Conservation (phyloP, 2,329 filamentous ascomycete genomes). For the Mycosphaerella arachidis region DNA sequence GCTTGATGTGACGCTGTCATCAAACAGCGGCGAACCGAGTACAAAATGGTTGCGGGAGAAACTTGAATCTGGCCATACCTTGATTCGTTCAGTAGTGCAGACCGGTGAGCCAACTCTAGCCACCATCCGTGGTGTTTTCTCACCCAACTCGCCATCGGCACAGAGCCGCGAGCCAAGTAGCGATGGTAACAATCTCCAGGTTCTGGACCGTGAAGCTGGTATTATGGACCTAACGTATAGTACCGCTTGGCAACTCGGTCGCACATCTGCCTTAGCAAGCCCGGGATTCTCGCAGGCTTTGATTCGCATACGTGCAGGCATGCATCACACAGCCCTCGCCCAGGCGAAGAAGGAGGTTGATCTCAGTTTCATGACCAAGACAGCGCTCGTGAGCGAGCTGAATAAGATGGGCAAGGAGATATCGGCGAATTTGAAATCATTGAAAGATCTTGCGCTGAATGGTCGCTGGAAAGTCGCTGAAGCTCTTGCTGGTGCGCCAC, state of each 20-base stretch:
- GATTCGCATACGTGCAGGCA: background rate
- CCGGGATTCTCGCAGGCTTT: background rate
- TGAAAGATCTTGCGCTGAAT: background rate
- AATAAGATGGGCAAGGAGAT: background rate
- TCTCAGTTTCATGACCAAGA: background rate
- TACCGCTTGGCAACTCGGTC: slow-evolving; percentile 4
- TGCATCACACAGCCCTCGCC: background rate
- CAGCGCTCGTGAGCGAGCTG: background rate
- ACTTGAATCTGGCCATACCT: background rate
- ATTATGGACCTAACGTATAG: slow-evolving; percentile 7
- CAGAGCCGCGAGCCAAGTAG: background rate
- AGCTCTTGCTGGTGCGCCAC: background rate
- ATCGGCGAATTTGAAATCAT: background rate
- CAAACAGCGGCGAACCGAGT: too few relatives aligned
- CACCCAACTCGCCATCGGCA: background rate
- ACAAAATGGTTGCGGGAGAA: background rate
- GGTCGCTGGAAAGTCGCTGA: background rate
- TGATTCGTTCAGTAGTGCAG: slow-evolving; percentile 2
- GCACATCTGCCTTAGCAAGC: slow-evolving; percentile 2
- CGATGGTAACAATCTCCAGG: background rate
- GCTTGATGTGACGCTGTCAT: background rate
- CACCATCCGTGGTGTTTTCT: background rate
- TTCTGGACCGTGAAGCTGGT: background rate
- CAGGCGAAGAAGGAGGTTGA: background rate
- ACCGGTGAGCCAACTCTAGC: slow-evolving; percentile 1